Evolutionary conservation across 495 filamentous ascomycete species (phyloP).

Genomic region (Pyronema domesticum): DNA sequence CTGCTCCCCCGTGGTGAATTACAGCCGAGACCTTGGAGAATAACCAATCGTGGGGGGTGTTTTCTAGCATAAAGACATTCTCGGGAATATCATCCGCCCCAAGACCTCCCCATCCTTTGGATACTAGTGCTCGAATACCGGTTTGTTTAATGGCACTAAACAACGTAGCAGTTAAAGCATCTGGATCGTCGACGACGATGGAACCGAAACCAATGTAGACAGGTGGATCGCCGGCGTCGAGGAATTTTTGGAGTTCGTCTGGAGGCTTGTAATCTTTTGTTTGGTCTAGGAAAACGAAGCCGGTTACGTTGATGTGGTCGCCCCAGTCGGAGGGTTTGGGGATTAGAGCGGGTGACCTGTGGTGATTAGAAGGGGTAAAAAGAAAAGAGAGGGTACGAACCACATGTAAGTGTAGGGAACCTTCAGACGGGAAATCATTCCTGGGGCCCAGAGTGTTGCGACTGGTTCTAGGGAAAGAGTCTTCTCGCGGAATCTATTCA

Average conservation of each 20-base stretch:
- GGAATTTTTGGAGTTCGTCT: conserved; percentile 35
- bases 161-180: conserved; percentile 42
- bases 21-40: conserved; percentile 42
- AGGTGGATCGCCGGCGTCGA: conserved; percentile 35
- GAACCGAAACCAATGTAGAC: conserved; percentile 53
- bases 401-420: conserved; percentile 49
- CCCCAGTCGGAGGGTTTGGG: conserved; percentile 51
- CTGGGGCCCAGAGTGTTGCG: conserved; percentile 47
- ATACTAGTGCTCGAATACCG: conserved; percentile 44
- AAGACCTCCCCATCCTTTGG: conserved; percentile 49
- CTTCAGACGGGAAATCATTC: conserved; percentile 40
- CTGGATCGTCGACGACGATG: conserved; percentile 49
- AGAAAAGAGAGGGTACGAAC: conserved; percentile 15
- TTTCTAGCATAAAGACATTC: conserved; percentile 44
- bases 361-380: background rate
- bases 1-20: conserved; percentile 49
- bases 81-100: conserved; percentile 41
- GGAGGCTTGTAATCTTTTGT: conserved; percentile 42
- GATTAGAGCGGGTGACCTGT: conserved; percentile 38
- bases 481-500: conserved; percentile 44
- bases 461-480: conserved; percentile 43
- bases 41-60: conserved; percentile 52
- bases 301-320: conserved; percentile 41
- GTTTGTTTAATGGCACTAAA: conserved; percentile 42
- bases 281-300: conserved; percentile 48